Conservation (phyloP, 441 rosid species). For the Theobroma grandiflorum region DNA sequence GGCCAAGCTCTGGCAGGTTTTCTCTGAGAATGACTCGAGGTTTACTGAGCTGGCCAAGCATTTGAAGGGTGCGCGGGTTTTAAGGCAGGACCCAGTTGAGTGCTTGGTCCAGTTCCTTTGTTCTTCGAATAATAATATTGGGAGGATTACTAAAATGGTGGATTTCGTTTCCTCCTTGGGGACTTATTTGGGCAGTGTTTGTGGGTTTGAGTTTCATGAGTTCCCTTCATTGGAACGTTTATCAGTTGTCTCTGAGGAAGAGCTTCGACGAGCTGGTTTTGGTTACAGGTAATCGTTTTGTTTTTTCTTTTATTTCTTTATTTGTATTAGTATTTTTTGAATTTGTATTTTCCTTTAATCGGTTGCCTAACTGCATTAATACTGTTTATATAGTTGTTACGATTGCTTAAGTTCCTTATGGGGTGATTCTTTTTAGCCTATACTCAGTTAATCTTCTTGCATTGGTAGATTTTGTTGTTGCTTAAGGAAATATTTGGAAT, state of each 20-base stretch:
- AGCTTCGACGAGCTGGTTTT: conserved; percentile 84
- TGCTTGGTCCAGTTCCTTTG: conserved; percentile 88
- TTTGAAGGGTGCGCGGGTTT: conserved; percentile 82
- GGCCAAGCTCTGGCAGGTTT: conserved; percentile 66
- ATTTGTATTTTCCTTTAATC: background rate
- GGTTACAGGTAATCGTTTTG: conserved; percentile 74
- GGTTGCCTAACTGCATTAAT: background rate
- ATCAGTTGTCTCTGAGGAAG: conserved; percentile 65
- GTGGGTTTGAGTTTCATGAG: conserved; percentile 72
- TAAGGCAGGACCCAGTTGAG: conserved; percentile 91
- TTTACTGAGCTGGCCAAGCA: conserved; percentile 67
- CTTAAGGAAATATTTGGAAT: background rate
- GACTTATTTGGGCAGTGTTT: conserved; percentile 62
- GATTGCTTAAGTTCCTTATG: background rate
- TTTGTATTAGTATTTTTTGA: background rate
- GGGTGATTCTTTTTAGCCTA: background rate
- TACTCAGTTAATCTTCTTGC: background rate
- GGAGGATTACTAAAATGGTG: conserved; percentile 93
- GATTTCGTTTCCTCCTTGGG: conserved; percentile 75
- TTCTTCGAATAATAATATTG: conserved; percentile 87
- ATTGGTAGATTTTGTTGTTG: background rate
- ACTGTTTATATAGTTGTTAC: background rate
- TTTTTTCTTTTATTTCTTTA: background rate
- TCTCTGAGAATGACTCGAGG: conserved; percentile 68
- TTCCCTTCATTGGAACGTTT: conserved; percentile 80